Evolutionary conservation across 768 basidiomycete species (phyloP).

Genomic region (Heimioporus sp.): DNA sequence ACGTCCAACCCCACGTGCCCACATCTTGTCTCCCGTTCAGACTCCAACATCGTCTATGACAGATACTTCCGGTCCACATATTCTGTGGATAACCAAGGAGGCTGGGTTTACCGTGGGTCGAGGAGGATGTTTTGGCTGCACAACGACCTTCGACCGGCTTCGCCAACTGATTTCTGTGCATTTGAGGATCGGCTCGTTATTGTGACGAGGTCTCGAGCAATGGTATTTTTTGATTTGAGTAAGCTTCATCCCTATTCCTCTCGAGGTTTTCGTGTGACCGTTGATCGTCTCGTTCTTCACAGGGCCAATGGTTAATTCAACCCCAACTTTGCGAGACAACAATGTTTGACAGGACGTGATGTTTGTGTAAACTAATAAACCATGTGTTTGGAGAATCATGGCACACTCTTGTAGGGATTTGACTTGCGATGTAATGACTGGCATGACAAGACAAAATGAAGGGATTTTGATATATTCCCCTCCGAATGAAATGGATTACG

Average conservation of each 20-base stretch:
- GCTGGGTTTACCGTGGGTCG: conserved; percentile 16
- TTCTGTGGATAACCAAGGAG: conserved; percentile 7
- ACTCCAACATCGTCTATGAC: conserved; percentile 9
- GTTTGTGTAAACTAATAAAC: no score
- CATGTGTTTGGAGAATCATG: no score
- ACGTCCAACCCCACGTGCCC: background rate
- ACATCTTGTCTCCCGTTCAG: conserved; percentile 15
- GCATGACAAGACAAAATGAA: no score
- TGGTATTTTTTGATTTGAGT: conserved; percentile 16
- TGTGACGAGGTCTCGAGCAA: background rate
- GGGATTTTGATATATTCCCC: no score
- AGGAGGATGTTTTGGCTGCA: conserved; percentile 17
- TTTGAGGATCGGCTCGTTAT: conserved; percentile 11
- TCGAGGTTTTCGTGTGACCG: background rate
- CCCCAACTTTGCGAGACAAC: no score
- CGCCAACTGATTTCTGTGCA: conserved; percentile 6
- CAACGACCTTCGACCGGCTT: conserved; percentile 9
- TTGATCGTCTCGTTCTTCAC: no score
- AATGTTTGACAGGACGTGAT: no score
- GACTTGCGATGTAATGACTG: no score
- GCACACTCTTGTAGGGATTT: no score
- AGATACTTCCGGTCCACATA: conserved; percentile 14
- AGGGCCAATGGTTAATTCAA: no score
- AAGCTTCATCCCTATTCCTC: background rate
- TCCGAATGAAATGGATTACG: no score